A percentile compares a stretch with the other conserved stretches of the same genome.
Conservation (phyloP, 1,284 basidiomycete species). For the Phenoliferia sp. region DNA sequence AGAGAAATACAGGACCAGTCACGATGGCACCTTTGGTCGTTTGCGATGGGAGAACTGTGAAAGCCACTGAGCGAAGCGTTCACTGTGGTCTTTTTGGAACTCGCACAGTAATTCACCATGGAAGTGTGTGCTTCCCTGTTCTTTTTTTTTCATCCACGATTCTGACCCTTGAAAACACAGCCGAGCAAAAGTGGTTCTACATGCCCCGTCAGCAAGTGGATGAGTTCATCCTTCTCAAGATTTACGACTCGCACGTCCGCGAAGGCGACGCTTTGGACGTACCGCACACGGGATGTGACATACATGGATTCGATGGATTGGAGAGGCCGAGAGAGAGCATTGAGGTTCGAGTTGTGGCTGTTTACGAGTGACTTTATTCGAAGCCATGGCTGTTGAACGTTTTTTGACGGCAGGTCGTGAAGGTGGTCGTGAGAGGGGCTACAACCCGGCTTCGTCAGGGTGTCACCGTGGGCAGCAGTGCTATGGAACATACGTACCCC, state of each 20-base stretch:
- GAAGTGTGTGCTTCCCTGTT: neutral
- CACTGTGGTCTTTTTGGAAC: neutral
- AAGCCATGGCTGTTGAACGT: too few relatives aligned
- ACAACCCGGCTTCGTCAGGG: too few relatives aligned
- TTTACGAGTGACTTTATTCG: slow-evolving; percentile 9
- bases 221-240: slow-evolving; percentile 38
- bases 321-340: slow-evolving; percentile 12
- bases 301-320: neutral
- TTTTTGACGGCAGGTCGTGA: too few relatives aligned
- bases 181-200: slow-evolving; percentile 36
- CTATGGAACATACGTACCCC: too few relatives aligned
- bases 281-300: slow-evolving; percentile 14
- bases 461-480: too few relatives aligned
- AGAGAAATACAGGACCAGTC: slow-evolving; percentile 34
- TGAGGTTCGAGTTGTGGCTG: slow-evolving; percentile 16
- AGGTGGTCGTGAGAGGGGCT: too few relatives aligned
- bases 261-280: slow-evolving; percentile 16
- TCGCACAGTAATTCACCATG: neutral
- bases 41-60: slow-evolving; percentile 7
- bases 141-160: neutral
- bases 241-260: slow-evolving; percentile 36
- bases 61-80: neutral
- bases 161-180: neutral
- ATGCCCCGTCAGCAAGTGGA: slow-evolving; percentile 38
- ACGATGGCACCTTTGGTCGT: slow-evolving; percentile 40